phyloP scores from a whole-genome alignment of 305 asterid genomes.

The Stenogyne calaminthoides region DNA sequence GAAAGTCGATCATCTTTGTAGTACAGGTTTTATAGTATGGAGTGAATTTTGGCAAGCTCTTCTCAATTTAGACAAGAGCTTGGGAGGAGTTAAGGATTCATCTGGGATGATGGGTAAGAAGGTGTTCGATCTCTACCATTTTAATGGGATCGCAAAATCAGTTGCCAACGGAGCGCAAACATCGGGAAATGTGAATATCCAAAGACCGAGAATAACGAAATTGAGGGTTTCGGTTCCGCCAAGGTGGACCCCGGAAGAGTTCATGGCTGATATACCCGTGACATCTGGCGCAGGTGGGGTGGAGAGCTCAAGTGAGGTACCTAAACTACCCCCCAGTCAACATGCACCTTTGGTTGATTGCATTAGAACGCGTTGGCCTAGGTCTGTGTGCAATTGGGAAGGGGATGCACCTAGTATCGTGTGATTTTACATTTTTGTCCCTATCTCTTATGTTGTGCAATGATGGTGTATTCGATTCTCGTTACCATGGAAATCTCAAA shows the following conservation, averaged over 20 bases:
- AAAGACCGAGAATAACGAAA: constrained; percentile 79
- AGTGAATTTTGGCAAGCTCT: constrained; percentile 91
- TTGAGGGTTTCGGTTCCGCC: constrained; percentile 92
- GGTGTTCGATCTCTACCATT: constrained; percentile 88
- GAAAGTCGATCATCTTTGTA: constrained; percentile 66
- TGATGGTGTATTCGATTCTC: not conserved
- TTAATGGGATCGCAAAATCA: constrained; percentile 91
- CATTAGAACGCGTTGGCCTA: constrained; percentile 85
- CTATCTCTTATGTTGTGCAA: not conserved
- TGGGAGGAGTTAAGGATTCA: constrained; percentile 88
- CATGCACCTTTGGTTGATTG: constrained; percentile 96
- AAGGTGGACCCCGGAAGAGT: constrained; percentile 94
- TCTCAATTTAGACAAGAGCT: constrained; percentile 72
- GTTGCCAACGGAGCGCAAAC: constrained; percentile 46
- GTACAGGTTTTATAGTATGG: constrained; percentile 86
- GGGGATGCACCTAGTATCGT: constrained; percentile 97
- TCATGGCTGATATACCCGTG: constrained; percentile 56
- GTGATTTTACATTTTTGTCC: constrained; percentile 25
- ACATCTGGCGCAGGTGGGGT: constrained; percentile 31
- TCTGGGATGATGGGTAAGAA: constrained; percentile 79
- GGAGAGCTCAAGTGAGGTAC: constrained; percentile 44
- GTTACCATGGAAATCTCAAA: not conserved
- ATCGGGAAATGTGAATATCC: constrained; percentile 52
- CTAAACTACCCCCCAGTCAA: constrained; percentile 67
- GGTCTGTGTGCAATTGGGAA: constrained; percentile 89